These are phyloP conservation scores for Thelonectria discophora DNA, from an alignment of 2,329 filamentous ascomycete species.

Conservation along the genomic window DNA sequence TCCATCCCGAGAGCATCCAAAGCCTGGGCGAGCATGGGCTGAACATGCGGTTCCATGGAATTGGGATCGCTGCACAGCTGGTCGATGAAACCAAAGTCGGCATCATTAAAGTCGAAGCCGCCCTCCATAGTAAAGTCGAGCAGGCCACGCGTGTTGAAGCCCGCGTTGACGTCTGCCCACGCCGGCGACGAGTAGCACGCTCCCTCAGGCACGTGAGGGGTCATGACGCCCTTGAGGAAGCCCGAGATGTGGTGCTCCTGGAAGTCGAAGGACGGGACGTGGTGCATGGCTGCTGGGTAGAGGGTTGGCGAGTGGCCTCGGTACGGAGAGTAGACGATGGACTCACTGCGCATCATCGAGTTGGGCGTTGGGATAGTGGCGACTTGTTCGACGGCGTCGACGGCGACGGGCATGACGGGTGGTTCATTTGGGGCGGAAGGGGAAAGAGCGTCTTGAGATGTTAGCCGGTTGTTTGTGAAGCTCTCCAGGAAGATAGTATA, in stretches of 20 bases:
- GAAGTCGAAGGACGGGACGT: slow-evolving; percentile 17
- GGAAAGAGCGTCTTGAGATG: slow-evolving; percentile 3
- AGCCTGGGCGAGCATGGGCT: slow-evolving; percentile 6
- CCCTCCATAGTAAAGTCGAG: slow-evolving; percentile 21
- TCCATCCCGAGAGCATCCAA: slow-evolving; percentile 9
- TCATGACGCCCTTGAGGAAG: slow-evolving; percentile 21
- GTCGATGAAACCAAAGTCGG: slow-evolving; percentile 24
- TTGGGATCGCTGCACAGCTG: slow-evolving; percentile 19
- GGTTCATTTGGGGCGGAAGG: slow-evolving; percentile 9
- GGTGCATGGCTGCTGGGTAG: slow-evolving; percentile 3
- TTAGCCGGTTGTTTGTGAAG: neutral
- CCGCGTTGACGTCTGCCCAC: slow-evolving; percentile 11
- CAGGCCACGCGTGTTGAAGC: slow-evolving; percentile 7
- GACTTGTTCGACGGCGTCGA: slow-evolving; percentile 18
- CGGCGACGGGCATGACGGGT: neutral
- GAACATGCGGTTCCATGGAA: slow-evolving; percentile 1
- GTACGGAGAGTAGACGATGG: neutral
- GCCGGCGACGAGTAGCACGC: neutral
- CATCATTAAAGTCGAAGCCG: slow-evolving; percentile 16
- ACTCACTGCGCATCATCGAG: slow-evolving; percentile 20
- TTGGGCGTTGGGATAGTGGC: slow-evolving; percentile 15
- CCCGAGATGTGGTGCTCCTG: slow-evolving; percentile 23
- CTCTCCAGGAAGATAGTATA: neutral
- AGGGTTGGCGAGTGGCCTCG: neutral
- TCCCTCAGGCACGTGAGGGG: slow-evolving; percentile 1